These are phyloP conservation scores for Kazachstania kunashirensis DNA, from an alignment of 805 yeast species.

Conservation along the genomic window DNA sequence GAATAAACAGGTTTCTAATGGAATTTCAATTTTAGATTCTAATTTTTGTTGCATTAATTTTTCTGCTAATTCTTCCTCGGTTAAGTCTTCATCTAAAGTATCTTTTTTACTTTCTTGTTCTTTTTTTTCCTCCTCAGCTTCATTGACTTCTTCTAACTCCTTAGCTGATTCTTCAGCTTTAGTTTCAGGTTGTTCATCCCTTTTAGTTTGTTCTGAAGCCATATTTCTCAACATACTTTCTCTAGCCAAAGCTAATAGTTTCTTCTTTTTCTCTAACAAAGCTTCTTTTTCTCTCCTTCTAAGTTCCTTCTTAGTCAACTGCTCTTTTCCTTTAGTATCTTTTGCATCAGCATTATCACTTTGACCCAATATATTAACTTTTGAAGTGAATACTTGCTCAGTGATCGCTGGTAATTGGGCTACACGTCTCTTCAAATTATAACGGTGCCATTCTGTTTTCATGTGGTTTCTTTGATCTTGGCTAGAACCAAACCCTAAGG, in stretches of 20 bases:
- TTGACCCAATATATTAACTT: constrained; percentile 35
- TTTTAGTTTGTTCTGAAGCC: constrained; percentile 4
- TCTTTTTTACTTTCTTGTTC: too few relatives aligned
- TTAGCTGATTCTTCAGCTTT: constrained; percentile 3
- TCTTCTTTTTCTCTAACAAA: constrained; percentile 33
- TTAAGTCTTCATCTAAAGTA: constrained; percentile 27
- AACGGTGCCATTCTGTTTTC: constrained; percentile 98
- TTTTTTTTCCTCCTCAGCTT: constrained; percentile 4
- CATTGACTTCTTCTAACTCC: constrained; percentile 5
- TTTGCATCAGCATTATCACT: constrained; percentile 8
- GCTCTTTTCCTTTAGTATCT: constrained; percentile 16
- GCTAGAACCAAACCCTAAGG: constrained; percentile 62
- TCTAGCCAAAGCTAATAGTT: constrained; percentile 33
- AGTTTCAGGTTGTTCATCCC: constrained; percentile 2
- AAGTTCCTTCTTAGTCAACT: constrained; percentile 34
- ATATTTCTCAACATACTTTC: constrained; percentile 31
- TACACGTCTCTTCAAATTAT: constrained; percentile 88
- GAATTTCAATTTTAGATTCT: constrained; percentile 36
- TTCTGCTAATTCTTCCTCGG: constrained; percentile 34
- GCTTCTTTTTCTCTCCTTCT: constrained; percentile 37
- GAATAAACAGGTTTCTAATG: constrained; percentile 44
- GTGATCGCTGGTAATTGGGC: constrained; percentile 73
- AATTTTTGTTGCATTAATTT: constrained; percentile 32
- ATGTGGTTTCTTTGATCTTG: constrained; percentile 81
- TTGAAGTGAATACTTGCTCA: constrained; percentile 58